Percentiles rank a stretch among this genome's conserved stretches.
phyloP scores from a whole-genome alignment of 1,284 basidiomycete species.

The Trichosporon faecale region DNA sequence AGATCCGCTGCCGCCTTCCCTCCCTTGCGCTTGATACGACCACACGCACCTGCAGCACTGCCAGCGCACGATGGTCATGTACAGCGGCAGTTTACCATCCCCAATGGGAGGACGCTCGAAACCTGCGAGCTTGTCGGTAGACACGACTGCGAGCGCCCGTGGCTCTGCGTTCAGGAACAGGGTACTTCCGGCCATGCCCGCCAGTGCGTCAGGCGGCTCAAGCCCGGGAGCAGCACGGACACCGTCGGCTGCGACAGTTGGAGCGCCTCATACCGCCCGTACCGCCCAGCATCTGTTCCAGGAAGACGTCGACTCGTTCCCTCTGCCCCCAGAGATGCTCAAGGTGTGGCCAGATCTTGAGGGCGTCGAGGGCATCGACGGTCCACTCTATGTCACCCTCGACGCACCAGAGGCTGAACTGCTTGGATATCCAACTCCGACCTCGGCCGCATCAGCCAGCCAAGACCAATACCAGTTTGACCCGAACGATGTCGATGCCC shows the following conservation, averaged over 20 bases:
- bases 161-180: not conserved
- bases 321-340: not conserved
- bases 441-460: not conserved
- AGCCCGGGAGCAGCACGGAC: not conserved
- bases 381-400: not conserved
- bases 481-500: not conserved
- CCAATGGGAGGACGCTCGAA: not conserved
- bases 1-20: not conserved
- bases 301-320: not conserved
- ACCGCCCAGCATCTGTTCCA: not conserved
- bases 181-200: not conserved
- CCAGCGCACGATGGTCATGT: not conserved
- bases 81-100: not conserved
- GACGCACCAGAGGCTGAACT: conserved; percentile 2
- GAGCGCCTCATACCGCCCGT: not conserved
- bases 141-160: not conserved
- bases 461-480: not conserved
- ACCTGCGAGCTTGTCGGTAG: not conserved
- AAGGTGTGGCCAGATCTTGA: not conserved
- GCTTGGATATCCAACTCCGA: not conserved
- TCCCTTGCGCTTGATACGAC: not conserved
- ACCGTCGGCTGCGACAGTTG: not conserved
- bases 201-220: not conserved
- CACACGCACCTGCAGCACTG: not conserved
- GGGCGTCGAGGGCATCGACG: not conserved